Evolutionary conservation across 768 basidiomycete species (phyloP), one percentile per base, ranked within the genome.

Genomic region (Tylopilus plumbeoviolaceoides): DNA sequence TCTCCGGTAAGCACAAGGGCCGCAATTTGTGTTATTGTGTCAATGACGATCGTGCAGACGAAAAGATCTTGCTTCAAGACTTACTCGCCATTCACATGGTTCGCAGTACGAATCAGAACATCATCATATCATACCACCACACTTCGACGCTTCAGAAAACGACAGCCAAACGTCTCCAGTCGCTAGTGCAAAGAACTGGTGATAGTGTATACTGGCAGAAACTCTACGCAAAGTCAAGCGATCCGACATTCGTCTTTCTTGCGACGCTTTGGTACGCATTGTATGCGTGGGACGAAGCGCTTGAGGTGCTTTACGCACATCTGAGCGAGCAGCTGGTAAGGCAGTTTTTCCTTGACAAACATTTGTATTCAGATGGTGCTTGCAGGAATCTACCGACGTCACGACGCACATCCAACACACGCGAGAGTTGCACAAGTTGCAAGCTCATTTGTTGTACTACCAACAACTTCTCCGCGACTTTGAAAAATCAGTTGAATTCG

Each of bases 361-460:
- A 18, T 35, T 44, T 33, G 21, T 46, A 11, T 45, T 57, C 21
- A 57, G 3, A 39, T 21, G 2, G 1, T 47, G 35, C 7, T 46
- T 47, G 39, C 15, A 82, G 79, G 81, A 83, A 75, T 63, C 72
- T 4, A 53, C 66, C 8, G 74, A 75, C 4, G 63, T 73, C 35
- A 56, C 44, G 1, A 73, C 70, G 68, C 55, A 72, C 74, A 43
- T 71, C 68, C 27, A 42, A 57, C 63, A 78, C 20, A 81, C 82
- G 4, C 76, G n/a, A n/a, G n/a, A n/a, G n/a, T n/a, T n/a, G n/a
- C n/a, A n/a, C n/a, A n/a, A n/a, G n/a, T n/a, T n/a, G 75, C 21
- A 78, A 83, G 83, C 83, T 0, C 80, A 83, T 61, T 67, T 84
- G 5, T 65, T 83, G 27, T 78, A 83, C 54, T 81, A 82, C 61